Evolutionary conservation across 2,329 filamentous ascomycete species (phyloP).

Genomic region (Penicillium griseofulvum): DNA sequence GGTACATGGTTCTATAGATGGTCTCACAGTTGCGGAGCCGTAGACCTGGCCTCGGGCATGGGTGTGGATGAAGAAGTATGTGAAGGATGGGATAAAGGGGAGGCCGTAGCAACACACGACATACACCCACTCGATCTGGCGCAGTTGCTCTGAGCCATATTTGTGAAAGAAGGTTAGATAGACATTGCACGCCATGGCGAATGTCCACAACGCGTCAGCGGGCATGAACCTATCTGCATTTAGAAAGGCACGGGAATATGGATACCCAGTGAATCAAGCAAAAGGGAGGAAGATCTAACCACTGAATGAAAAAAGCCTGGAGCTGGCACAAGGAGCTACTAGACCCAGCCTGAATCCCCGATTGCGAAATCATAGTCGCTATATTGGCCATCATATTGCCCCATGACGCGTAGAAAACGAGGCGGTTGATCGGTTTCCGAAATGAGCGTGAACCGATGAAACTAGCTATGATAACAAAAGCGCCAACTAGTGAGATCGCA

Average conservation of each 20-base stretch:
- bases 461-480: slow-evolving; percentile 67
- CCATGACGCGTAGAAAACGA: slow-evolving; percentile 79
- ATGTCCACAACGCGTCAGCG: slow-evolving; percentile 71
- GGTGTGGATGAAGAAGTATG: slow-evolving; percentile 50
- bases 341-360: slow-evolving; percentile 51
- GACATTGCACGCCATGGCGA: slow-evolving; percentile 81
- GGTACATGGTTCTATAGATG: neutral
- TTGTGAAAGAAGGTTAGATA: slow-evolving; percentile 76
- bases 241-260: slow-evolving; percentile 27
- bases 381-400: slow-evolving; percentile 77
- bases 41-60: slow-evolving; percentile 59
- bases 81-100: slow-evolving; percentile 58
- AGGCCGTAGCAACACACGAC: slow-evolving; percentile 68
- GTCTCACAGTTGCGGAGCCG: slow-evolving; percentile 62
- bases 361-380: slow-evolving; percentile 70
- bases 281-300: slow-evolving; percentile 48
- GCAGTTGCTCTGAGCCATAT: slow-evolving; percentile 63
- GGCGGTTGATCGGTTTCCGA: slow-evolving; percentile 78
- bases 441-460: slow-evolving; percentile 68
- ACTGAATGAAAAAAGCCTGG: slow-evolving; percentile 77
- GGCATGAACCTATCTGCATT: slow-evolving; percentile 64
- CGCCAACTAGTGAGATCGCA: slow-evolving; percentile 67
- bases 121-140: slow-evolving; percentile 69
- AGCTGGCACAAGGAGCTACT: slow-evolving; percentile 66
- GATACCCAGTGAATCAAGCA: slow-evolving; percentile 2